Evolutionary conservation across 2,329 filamentous ascomycete genomes (phyloP).

Genomic region (Malbranchea cinnamomea): DNA sequence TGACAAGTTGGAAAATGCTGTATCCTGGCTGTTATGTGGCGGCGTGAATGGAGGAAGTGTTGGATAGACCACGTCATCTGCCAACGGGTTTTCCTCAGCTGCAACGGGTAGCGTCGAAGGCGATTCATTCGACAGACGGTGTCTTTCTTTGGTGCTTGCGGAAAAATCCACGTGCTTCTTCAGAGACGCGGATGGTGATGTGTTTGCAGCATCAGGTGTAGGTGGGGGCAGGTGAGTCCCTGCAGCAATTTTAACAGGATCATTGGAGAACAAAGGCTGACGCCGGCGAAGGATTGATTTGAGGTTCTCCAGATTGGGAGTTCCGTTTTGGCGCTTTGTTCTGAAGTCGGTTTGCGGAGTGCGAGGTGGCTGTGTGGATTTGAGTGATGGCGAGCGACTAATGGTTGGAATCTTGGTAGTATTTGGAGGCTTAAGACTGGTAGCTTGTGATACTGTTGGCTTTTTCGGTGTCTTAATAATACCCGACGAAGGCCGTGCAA

Average conservation of each 20-base stretch:
- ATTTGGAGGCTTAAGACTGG: slow-evolving; percentile 40
- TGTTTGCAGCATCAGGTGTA: slow-evolving; percentile 7
- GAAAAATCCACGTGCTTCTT: slow-evolving; percentile 76
- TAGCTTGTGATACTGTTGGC: slow-evolving; percentile 49
- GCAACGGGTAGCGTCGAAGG: slow-evolving; percentile 17
- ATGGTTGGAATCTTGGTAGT: slow-evolving; percentile 41
- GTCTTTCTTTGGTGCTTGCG: slow-evolving; percentile 44
- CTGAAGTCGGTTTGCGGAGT: slow-evolving; percentile 34
- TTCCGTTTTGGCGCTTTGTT: slow-evolving; percentile 23
- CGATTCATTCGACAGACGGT: slow-evolving; percentile 22
- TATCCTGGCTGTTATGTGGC: slow-evolving; percentile 12
- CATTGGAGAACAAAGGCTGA: slow-evolving; percentile 43
- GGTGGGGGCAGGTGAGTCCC: slow-evolving; percentile 37
- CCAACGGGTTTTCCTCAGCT: slow-evolving; percentile 10
- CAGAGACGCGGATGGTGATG: slow-evolving; percentile 46
- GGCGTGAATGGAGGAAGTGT: slow-evolving; percentile 25
- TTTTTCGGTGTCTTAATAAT: slow-evolving; percentile 66
- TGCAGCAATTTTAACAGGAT: slow-evolving; percentile 43
- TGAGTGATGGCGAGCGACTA: slow-evolving; percentile 36
- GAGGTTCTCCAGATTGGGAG: slow-evolving; percentile 39
- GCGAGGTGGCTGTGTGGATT: slow-evolving; percentile 31
- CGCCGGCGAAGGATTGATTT: slow-evolving; percentile 50
- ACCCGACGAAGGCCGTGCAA: slow-evolving; percentile 33
- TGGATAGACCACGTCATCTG: slow-evolving; percentile 21
- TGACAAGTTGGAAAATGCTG: slow-evolving; percentile 7